Conservation (phyloP, 257 asterid genomes). For the Capsicum pubescens region DNA sequence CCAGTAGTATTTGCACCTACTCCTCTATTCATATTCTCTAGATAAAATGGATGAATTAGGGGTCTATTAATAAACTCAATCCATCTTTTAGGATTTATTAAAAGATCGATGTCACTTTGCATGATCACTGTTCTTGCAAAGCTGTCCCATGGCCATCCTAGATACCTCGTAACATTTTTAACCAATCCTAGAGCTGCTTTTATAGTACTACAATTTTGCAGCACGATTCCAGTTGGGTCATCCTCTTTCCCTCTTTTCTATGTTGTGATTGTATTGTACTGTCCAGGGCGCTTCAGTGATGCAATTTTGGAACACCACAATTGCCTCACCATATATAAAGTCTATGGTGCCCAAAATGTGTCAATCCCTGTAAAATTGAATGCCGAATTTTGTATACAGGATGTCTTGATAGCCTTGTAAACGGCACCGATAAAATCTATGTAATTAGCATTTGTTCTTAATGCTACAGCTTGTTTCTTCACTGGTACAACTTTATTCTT, state of each 20-base stretch:
- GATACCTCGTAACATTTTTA: not conserved
- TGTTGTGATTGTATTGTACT: conserved; percentile 9
- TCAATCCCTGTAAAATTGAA: conserved; percentile 27
- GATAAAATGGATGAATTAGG: too few species aligned
- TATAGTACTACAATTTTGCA: conserved; percentile 23
- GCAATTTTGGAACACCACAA: conserved; percentile 26
- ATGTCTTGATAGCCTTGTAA: conserved; percentile 35
- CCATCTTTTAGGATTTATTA: conserved; percentile 23
- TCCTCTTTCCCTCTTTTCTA: not conserved
- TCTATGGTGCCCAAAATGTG: conserved; percentile 20
- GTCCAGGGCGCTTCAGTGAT: not conserved
- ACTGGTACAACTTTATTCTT: conserved; percentile 25
- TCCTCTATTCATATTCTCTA: not conserved
- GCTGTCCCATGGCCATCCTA: conserved; percentile 36
- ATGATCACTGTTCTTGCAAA: conserved; percentile 2
- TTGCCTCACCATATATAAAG: conserved; percentile 29
- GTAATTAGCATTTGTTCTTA: not conserved
- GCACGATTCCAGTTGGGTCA: not conserved
- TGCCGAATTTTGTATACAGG: not conserved
- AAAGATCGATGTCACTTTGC: not conserved
- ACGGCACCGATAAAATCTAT: conserved; percentile 22
- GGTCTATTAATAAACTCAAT: not conserved
- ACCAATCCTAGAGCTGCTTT: not conserved
- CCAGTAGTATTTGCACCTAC: not conserved
- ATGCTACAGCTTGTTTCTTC: conserved; percentile 13